Evolutionary conservation across 306 rosid species (phyloP).

Genomic region (Prunus fruticosa): DNA sequence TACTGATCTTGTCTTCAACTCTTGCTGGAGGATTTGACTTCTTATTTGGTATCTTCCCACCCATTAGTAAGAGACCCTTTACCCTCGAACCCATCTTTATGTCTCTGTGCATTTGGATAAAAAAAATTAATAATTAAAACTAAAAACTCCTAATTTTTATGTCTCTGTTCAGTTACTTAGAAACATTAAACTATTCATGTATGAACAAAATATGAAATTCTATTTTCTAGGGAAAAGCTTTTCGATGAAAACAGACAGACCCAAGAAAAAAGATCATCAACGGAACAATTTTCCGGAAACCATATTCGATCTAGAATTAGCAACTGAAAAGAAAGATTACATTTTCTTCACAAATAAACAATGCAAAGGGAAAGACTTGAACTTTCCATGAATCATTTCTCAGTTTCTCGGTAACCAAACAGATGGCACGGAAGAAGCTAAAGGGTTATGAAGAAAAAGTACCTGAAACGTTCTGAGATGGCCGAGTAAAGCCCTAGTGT

Average conservation of each 20-base stretch:
- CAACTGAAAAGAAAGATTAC: not conserved
- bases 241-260: not conserved
- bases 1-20: not conserved
- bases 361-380: not conserved
- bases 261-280: not conserved
- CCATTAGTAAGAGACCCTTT: not conserved
- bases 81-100: not conserved
- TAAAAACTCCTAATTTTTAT: too few relatives aligned
- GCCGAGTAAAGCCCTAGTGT: too few relatives aligned
- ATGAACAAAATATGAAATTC: not conserved
- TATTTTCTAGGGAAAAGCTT: not conserved
- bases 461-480: not conserved
- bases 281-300: accelerated
- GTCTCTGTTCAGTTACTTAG: too few relatives aligned
- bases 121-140: not conserved
- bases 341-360: not conserved
- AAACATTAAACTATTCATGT: not conserved
- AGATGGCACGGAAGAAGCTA: not conserved
- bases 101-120: not conserved
- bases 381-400: not conserved
- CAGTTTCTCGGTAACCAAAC: not conserved
- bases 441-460: not conserved
- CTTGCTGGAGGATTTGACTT: not conserved
- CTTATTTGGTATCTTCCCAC: not conserved
- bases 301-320: not conserved